Conservation (phyloP, 106 monocot species). For the Apostasia shenzhenica region DNA sequence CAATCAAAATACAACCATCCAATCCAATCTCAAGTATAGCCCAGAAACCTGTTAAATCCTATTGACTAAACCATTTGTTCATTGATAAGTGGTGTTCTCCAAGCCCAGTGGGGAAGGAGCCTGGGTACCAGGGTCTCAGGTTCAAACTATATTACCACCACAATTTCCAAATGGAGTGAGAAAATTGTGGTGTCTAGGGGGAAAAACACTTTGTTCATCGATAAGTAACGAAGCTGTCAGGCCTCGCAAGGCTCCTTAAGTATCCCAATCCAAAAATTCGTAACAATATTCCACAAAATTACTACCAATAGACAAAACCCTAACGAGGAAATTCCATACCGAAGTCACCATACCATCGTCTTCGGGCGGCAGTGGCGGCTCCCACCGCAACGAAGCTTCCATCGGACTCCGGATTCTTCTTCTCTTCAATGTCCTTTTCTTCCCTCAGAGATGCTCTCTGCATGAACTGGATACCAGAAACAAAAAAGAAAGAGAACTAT, state of each 20-base stretch:
- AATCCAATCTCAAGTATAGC: neutral
- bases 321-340: neutral
- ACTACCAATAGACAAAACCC: neutral
- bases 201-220: neutral
- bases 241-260: neutral
- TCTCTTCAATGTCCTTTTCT: constrained; percentile 15
- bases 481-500: neutral
- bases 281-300: neutral
- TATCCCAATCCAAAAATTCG: neutral
- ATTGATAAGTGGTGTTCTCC: too few species aligned
- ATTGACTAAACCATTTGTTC: neutral
- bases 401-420: constrained; percentile 5
- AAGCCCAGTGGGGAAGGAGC: too few species aligned
- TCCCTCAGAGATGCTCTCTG: constrained; percentile 28
- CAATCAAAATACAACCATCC: neutral
- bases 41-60: neutral
- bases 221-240: neutral
- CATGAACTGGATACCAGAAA: constrained; percentile 43
- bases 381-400: constrained; percentile 1
- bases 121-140: too few species aligned
- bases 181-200: too few species aligned
- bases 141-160: too few species aligned
- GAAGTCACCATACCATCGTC: constrained; percentile 19
- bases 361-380: constrained; percentile 2
- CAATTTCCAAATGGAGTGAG: too few species aligned